Evolutionary conservation across 805 yeast species (phyloP).

Genomic region (Millerago galiae): DNA sequence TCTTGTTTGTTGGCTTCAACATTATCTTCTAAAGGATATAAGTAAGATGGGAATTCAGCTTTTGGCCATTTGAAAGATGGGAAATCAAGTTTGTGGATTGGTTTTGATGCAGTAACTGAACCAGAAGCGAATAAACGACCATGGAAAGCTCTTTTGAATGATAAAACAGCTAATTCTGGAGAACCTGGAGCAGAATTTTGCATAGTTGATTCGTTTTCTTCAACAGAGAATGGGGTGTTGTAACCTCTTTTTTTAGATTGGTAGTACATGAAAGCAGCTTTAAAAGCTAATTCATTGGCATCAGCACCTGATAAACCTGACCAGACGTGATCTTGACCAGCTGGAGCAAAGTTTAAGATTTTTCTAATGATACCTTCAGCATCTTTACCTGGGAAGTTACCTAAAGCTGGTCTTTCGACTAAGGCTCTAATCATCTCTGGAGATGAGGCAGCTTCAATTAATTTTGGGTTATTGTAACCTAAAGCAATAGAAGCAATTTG

Average conservation of each 20-base stretch:
- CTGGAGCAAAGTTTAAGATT: constrained; percentile 64
- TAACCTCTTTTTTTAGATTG: constrained; percentile 64
- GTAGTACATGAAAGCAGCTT: constrained; percentile 82
- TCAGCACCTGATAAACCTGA: constrained; percentile 80
- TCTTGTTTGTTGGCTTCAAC: constrained; percentile 61
- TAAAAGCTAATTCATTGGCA: constrained; percentile 84
- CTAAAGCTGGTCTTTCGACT: constrained; percentile 80
- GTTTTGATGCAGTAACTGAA: constrained; percentile 88
- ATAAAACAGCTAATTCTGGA: constrained; percentile 77
- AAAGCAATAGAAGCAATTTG: constrained; percentile 82
- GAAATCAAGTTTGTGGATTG: constrained; percentile 86
- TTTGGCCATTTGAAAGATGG: constrained; percentile 97
- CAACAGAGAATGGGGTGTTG: constrained; percentile 50
- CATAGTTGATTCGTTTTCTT: constrained; percentile 74
- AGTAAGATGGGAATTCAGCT: constrained; percentile 82
- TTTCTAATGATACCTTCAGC: constrained; percentile 44
- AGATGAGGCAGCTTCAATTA: constrained; percentile 60
- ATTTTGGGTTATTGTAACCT: constrained; percentile 80
- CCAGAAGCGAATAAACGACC: constrained; percentile 92
- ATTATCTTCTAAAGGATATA: constrained; percentile 74
- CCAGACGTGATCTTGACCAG: constrained; percentile 71
- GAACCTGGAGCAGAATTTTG: constrained; percentile 80
- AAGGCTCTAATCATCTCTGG: constrained; percentile 67
- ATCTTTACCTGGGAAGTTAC: constrained; percentile 72
- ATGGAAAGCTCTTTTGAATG: constrained; percentile 88